Conservation (phyloP, 164 flowering plant species). For the Dillenia suffruticosa region DNA sequence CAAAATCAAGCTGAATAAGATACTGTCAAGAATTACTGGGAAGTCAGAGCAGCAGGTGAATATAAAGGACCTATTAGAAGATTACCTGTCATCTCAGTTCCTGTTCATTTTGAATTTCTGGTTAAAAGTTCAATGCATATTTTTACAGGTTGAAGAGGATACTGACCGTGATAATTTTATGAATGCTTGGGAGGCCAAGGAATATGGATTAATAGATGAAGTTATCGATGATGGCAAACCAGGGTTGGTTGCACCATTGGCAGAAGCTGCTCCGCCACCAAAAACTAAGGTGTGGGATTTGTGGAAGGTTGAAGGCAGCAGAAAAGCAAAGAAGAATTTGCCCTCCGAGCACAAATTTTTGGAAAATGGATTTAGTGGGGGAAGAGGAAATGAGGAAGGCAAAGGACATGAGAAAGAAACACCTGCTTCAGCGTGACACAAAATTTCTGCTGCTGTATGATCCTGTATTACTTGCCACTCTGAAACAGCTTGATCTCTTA, state of each 20-base stretch:
- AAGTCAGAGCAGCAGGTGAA: slow-evolving; percentile 76
- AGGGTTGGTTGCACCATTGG: slow-evolving; percentile 84
- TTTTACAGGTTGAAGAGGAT: slow-evolving; percentile 67
- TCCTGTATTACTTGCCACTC: no score
- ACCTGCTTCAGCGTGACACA: slow-evolving; percentile 26
- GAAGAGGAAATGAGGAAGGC: slow-evolving; percentile 30
- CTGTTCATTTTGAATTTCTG: neutral
- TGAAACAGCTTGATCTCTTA: no score
- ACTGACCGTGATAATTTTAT: slow-evolving; percentile 82
- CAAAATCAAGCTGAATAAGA: slow-evolving; percentile 75
- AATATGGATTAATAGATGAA: slow-evolving; percentile 81
- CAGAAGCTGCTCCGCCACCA: slow-evolving; percentile 71
- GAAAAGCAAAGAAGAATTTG: slow-evolving; percentile 47
- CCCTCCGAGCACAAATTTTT: slow-evolving; percentile 67
- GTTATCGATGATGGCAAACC: slow-evolving; percentile 95
- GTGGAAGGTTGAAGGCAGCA: slow-evolving; percentile 64
- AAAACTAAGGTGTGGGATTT: slow-evolving; percentile 53
- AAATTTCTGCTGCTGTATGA: no score
- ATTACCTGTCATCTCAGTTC: neutral
- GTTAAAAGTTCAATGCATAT: neutral
- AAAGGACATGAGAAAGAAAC: slow-evolving; percentile 30
- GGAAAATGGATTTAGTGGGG: slow-evolving; percentile 29
- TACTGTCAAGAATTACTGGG: slow-evolving; percentile 83
- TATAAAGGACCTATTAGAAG: neutral
- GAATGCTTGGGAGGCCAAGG: slow-evolving; percentile 89